Percentiles rank a stretch among this genome's conserved stretches.
Conservation (phyloP, 108 stramenopile species). For the Ochromonas danica region DNA sequence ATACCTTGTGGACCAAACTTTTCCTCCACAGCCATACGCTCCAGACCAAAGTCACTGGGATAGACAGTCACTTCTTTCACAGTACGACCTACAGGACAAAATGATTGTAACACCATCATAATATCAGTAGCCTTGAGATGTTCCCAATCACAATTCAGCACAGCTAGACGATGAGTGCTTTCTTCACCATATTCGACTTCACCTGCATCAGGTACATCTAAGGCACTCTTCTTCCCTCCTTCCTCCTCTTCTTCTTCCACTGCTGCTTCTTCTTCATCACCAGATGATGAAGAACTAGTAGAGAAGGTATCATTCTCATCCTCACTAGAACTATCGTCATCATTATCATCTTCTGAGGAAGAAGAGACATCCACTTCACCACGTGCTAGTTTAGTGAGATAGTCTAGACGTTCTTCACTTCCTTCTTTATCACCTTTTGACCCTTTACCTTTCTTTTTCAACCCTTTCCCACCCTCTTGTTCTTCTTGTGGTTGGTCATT, state of each 20-base stretch:
- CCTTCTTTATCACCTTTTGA: conserved; percentile 20
- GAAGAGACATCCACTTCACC: conserved; percentile 59
- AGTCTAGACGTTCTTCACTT: conserved; percentile 72
- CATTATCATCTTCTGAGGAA: background rate
- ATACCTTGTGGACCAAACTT: conserved; percentile 65
- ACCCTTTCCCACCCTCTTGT: background rate
- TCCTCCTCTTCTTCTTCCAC: conserved; percentile 54
- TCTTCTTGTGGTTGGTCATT: background rate
- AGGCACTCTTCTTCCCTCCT: conserved; percentile 11
- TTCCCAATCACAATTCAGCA: conserved; percentile 84
- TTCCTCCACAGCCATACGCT: conserved; percentile 80
- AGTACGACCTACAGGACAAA: conserved; percentile 58
- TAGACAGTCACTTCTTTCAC: conserved; percentile 73
- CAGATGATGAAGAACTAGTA: background rate
- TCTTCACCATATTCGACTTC: conserved; percentile 36
- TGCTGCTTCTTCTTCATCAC: conserved; percentile 40
- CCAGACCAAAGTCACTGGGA: conserved; percentile 68
- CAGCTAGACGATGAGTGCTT: conserved; percentile 60
- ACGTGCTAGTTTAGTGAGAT: conserved; percentile 82
- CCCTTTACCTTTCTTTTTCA: conserved; percentile 9
- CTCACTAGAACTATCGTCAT: background rate
- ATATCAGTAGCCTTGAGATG: conserved; percentile 81
- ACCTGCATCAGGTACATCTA: conserved; percentile 16
- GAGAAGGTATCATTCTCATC: background rate
- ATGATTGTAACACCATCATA: conserved; percentile 75